These are phyloP conservation scores for Vitis hybrid DNA, from an alignment of 177 flowering plant genomes.

Conservation along the genomic window DNA sequence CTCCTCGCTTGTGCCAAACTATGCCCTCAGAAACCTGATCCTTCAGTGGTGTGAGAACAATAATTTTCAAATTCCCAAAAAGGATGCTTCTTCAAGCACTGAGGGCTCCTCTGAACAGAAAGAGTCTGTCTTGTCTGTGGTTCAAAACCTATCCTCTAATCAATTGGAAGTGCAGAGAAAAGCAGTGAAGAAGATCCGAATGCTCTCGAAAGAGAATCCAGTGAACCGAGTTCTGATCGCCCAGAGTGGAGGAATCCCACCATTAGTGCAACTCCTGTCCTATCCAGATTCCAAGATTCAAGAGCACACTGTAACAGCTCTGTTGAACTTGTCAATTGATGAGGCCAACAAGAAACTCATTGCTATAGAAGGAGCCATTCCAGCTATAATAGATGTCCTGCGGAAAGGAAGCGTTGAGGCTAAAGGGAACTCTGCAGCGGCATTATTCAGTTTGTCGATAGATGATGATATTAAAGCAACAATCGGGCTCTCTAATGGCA, in stretches of 20 bases:
- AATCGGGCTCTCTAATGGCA: too few relatives aligned
- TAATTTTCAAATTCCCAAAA: background rate
- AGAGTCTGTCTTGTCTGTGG: background rate
- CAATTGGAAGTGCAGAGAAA: background rate
- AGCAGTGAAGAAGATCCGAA: background rate
- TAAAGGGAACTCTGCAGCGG: too few relatives aligned
- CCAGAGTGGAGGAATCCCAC: too few relatives aligned
- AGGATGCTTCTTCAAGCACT: background rate
- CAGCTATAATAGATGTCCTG: background rate
- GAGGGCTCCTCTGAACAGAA: background rate
- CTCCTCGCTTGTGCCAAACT: too few relatives aligned
- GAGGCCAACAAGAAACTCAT: background rate
- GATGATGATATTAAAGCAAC: too few relatives aligned
- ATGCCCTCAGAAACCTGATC: background rate
- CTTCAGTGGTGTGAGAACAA: background rate
- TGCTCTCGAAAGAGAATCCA: background rate
- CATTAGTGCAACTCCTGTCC: background rate
- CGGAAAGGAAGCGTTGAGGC: too few relatives aligned
- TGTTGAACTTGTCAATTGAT: too few relatives aligned
- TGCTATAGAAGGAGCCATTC: background rate
- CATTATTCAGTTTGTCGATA: too few relatives aligned
- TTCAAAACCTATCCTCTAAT: background rate
- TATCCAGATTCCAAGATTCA: background rate
- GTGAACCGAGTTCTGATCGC: background rate
- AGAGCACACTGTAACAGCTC: too few relatives aligned